Evolutionary conservation across 495 filamentous ascomycete genomes (phyloP), one percentile per base, ranked within the genome.

Genomic region (Sporormia fimetaria): DNA sequence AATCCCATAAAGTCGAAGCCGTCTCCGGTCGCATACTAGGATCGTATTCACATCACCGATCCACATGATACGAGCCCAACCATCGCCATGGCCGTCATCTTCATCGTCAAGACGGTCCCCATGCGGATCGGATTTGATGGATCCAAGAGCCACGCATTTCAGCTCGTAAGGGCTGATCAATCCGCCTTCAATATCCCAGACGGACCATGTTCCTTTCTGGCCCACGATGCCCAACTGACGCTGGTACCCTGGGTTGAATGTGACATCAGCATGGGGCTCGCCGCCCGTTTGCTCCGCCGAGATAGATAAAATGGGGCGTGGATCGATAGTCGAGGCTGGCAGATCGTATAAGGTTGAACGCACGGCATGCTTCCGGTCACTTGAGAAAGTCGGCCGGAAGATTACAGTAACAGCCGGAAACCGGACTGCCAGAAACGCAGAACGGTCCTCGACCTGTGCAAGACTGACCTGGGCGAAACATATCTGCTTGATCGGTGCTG

Each of bases 171-270:
- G 12, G 11, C 38, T 37, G 28, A 22, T 24, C 2, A 66, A 59
- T 1, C 57, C 49, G 15, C 67, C 65, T 24, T 63, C 61, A 24
- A 92, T 59, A 41, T 85, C 71, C 78, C 80, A 92, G 3, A 92
- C 57, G 49, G 63, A 76, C 87, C 87, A 94, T 22, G 66, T 63
- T 0, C 85, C 87, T 30, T 59, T 52, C 27, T 73, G 68, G 54
- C 93, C 86, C 16, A 93, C 66, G 16, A 90, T 68, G 7, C 67
- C 83, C 33, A 94, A 61, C 56, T 82, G 79, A 9, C 68, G 67
- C 44, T 70, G 63, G 50, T 76, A 71, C 65, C 73, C 78, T n/a
- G 82, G 80, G 49, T 82, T 87, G 55, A 93, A 92, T 7, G 77
- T 59, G 6, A 87, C 70, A 60, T 90, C 81, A 0, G 75, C 73